phyloP scores from a whole-genome alignment of 73 alveolate genomes.

The Paramecium octaurelia region DNA sequence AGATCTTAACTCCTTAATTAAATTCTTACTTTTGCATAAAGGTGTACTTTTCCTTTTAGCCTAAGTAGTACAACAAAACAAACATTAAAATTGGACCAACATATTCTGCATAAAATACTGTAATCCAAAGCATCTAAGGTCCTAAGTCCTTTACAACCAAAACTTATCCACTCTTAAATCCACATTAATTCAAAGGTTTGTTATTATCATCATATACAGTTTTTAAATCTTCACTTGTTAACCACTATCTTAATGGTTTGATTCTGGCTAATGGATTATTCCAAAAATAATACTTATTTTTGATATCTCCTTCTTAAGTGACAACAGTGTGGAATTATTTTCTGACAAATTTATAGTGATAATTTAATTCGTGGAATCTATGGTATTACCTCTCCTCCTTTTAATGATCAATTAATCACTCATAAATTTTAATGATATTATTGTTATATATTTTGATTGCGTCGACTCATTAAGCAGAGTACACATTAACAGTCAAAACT shows the following conservation, averaged over 20 bases:
- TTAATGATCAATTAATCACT: constrained; percentile 26
- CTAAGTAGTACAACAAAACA: constrained; percentile 36
- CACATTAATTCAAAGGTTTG: background rate
- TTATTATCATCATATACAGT: constrained; percentile 20
- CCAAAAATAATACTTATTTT: background rate
- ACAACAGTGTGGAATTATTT: background rate
- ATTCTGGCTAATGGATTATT: background rate
- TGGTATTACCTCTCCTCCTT: background rate
- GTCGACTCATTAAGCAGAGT: background rate
- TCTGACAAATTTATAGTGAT: background rate
- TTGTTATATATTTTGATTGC: background rate
- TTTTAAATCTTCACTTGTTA: constrained; percentile 10
- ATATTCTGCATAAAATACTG: constrained; percentile 89
- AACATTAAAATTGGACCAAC: constrained; percentile 89
- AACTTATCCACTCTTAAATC: constrained; percentile 18
- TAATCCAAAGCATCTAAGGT: constrained; percentile 73
- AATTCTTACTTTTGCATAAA: constrained; percentile 17
- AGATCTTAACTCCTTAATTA: background rate
- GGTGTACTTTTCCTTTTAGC: constrained; percentile 10
- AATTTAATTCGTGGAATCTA: background rate
- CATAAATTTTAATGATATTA: constrained; percentile 17
- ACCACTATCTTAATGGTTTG: constrained; percentile 18
- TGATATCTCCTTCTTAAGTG: background rate
- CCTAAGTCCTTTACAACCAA: constrained; percentile 84
- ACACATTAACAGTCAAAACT: background rate